These are phyloP conservation scores for Blastobotrys persicus DNA, from an alignment of 1,139 yeast genomes.

Conservation along the genomic window DNA sequence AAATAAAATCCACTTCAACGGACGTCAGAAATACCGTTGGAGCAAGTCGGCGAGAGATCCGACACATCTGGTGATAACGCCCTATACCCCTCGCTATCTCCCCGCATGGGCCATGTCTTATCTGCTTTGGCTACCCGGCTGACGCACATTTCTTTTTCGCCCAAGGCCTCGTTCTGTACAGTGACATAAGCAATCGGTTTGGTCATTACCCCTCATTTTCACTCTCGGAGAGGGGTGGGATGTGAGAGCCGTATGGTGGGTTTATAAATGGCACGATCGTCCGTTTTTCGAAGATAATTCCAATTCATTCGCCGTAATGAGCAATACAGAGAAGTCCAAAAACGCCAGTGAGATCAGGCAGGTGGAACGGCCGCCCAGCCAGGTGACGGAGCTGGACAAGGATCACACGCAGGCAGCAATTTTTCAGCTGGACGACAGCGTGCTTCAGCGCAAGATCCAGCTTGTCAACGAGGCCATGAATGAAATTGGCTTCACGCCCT, in stretches of 20 bases:
- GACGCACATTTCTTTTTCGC: background rate
- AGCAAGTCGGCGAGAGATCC: background rate
- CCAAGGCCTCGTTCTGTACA: no score
- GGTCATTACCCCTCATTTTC: background rate
- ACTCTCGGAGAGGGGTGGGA: background rate
- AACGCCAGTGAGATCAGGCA: background rate
- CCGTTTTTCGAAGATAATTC: background rate
- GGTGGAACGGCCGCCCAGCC: slow-evolving; percentile 1
- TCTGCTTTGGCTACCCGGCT: background rate
- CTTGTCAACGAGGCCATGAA: slow-evolving; percentile 32
- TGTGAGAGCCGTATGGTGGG: background rate
- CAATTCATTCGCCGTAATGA: background rate
- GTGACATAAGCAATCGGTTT: background rate
- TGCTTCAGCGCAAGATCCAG: slow-evolving; percentile 23
- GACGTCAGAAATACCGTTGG: no score
- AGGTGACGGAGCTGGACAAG: slow-evolving; percentile 7
- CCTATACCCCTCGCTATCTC: background rate
- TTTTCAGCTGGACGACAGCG: slow-evolving; percentile 19
- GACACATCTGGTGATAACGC: background rate
- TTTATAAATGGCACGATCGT: background rate
- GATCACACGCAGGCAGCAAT: slow-evolving; percentile 8
- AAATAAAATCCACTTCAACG: no score
- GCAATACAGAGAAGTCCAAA: background rate
- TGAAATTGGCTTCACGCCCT: slow-evolving; percentile 29
- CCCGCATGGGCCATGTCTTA: background rate